A percentile compares a stretch with the other conserved stretches of the same genome.
Evolutionary conservation across 148 eudicot genomes (phyloP).

Genomic region (Limonium bicolor): DNA sequence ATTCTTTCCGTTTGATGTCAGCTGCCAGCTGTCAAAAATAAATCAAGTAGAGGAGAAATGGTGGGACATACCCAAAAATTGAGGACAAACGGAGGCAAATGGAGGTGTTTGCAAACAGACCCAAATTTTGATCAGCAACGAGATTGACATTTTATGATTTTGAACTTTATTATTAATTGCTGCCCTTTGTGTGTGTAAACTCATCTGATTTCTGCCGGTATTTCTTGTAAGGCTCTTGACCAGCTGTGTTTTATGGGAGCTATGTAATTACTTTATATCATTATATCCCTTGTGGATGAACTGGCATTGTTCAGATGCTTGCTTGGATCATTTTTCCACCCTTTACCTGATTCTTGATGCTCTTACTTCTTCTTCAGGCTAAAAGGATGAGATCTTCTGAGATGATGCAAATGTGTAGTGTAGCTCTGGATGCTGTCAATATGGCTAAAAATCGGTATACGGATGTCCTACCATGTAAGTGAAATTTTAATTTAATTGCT

Average conservation of each 20-base stretch:
- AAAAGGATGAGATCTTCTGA: constrained; percentile 46
- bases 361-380: constrained; percentile 22
- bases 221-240: background rate
- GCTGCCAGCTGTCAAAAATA: no score
- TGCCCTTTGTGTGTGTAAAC: background rate
- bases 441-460: constrained; percentile 68
- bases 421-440: constrained; percentile 56
- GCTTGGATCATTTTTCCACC: background rate
- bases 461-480: constrained; percentile 72
- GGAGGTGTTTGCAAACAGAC: no score
- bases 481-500: background rate
- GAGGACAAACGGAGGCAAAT: no score
- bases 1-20: no score
- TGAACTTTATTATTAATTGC: no score
- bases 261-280: background rate
- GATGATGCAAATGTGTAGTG: constrained; percentile 35
- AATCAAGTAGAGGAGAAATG: no score
- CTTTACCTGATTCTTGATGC: background rate
- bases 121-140: no score
- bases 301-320: background rate
- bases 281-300: background rate
- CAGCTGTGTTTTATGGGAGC: background rate
- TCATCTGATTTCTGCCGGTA: background rate
- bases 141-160: no score
- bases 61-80: no score